Evolutionary conservation across 2,329 filamentous ascomycete genomes (phyloP).

Genomic region (Onygenales sp.): DNA sequence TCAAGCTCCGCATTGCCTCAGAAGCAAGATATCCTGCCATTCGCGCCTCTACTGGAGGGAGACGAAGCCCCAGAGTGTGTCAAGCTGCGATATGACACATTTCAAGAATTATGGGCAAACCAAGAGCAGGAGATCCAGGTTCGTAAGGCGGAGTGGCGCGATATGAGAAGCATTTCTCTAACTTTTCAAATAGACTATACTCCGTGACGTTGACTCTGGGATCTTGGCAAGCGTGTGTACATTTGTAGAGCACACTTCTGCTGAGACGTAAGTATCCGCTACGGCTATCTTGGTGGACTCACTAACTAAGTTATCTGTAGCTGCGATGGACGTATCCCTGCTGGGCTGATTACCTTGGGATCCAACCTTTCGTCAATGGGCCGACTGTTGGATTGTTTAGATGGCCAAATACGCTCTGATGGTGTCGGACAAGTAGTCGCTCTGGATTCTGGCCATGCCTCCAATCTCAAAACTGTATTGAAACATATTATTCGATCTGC

Average conservation of each 20-base stretch:
- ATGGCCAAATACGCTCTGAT: conserved; percentile 21
- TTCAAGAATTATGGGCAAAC: conserved; percentile 29
- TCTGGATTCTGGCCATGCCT: conserved; percentile 35
- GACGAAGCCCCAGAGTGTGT: conserved; percentile 25
- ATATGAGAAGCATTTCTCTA: background rate
- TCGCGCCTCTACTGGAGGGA: conserved; percentile 31
- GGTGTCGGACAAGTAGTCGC: conserved; percentile 28
- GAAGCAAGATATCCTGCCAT: conserved; percentile 15
- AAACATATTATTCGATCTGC: conserved; percentile 37
- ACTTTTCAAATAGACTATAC: conserved; percentile 14
- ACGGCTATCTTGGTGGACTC: conserved; percentile 5
- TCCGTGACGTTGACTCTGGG: conserved; percentile 30
- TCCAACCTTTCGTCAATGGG: conserved; percentile 34
- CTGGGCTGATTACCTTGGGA: conserved; percentile 33
- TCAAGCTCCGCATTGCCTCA: conserved; percentile 25
- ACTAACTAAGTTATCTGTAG: conserved; percentile 15
- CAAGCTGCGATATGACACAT: conserved; percentile 26
- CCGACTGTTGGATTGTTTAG: conserved; percentile 28
- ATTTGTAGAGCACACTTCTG: conserved; percentile 27
- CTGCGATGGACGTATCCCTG: conserved; percentile 30
- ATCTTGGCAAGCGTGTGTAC: conserved; percentile 28
- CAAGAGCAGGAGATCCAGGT: conserved; percentile 33
- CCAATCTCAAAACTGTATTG: conserved; percentile 36
- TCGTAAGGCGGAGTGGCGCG: conserved; percentile 3
- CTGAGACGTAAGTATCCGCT: conserved; percentile 23